Base-by-base conservation (phyloP, 805 yeast species). In the Ogataea zsoltii region DNA sequence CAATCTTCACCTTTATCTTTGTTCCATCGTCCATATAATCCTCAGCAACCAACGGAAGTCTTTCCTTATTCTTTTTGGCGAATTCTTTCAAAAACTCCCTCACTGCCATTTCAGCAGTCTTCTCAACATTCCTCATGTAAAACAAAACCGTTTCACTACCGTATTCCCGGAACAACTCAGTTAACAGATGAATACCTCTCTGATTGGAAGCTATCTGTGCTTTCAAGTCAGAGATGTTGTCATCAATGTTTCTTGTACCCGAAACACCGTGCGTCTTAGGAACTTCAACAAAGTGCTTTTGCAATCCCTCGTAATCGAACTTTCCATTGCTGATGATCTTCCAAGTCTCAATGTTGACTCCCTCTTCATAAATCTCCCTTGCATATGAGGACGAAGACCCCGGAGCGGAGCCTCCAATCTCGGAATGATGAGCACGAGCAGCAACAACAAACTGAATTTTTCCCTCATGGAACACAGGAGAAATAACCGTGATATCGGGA, bases 391-490 rank as follows among this genome's bases (percentile, higher is more conserved):
- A 76, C 69, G 75, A 76, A 1, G 80, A 72, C 3, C 83, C 83
- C 7, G 83, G 80, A 38, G 79, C 69, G 40, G 79, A 71, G n/a
- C 82, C 79, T 33, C 84, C 84, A 54, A 79, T 79, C 51, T 79
- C 84, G 18, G 83, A 78, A 60, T 79, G 85, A 60, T 79, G 84
- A 3, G 82, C 83, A 48, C 84, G 65, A 1, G 82, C 71, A 4
- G 83, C 84, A 15, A 76, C 75, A 64, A 77, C 76, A 53, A 78
- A 79, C 25, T 71, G 66, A 13, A 76, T 71, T 31, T 68, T 61
- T 25, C 70, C 71, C 16, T 75, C 70, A 45, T 68, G 60, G 50
- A 75, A 70, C 2, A 79, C 82, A 0, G 85, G 85, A 0, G 83
- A 74, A 18, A 79, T 75, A 28, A 79, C 74, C 1, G 84, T 79